These are phyloP conservation scores for Patellaria atrata DNA, from an alignment of 495 filamentous ascomycete species.

Conservation along the genomic window DNA sequence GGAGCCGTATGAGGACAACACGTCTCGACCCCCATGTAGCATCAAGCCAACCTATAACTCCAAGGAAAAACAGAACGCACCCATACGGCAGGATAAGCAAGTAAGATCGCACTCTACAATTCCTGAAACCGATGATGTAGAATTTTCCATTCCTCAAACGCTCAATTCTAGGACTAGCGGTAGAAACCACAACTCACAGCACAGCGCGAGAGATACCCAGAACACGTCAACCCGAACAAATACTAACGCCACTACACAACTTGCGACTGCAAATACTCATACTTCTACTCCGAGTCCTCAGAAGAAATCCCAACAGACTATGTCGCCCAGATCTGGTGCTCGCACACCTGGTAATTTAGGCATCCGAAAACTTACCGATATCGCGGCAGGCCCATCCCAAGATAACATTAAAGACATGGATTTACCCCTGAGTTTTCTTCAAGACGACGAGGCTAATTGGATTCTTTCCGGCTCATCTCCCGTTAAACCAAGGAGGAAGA, in stretches of 20 bases:
- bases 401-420: constrained; percentile 16
- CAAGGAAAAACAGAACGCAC: background rate
- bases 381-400: constrained; percentile 23
- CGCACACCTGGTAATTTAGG: no score
- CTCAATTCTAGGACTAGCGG: background rate
- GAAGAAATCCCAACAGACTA: background rate
- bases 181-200: no score
- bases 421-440: constrained; percentile 9
- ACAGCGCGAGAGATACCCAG: constrained; percentile 1
- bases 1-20: background rate
- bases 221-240: background rate
- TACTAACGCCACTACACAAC: background rate
- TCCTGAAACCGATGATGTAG: constrained; percentile 1
- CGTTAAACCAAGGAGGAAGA: constrained; percentile 7
- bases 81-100: background rate
- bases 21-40: background rate
- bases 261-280: background rate
- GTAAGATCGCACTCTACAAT: constrained; percentile 1
- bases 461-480: constrained; percentile 3
- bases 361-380: constrained; percentile 20
- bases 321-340: background rate
- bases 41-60: background rate
- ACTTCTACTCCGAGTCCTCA: background rate
- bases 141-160: constrained; percentile 1
- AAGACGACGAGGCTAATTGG: constrained; percentile 4